Evolutionary conservation across 2,329 filamentous ascomycete species (phyloP), one percentile per base, ranked within the genome.

Genomic region (Stagonosporopsis chrysanthemi): DNA sequence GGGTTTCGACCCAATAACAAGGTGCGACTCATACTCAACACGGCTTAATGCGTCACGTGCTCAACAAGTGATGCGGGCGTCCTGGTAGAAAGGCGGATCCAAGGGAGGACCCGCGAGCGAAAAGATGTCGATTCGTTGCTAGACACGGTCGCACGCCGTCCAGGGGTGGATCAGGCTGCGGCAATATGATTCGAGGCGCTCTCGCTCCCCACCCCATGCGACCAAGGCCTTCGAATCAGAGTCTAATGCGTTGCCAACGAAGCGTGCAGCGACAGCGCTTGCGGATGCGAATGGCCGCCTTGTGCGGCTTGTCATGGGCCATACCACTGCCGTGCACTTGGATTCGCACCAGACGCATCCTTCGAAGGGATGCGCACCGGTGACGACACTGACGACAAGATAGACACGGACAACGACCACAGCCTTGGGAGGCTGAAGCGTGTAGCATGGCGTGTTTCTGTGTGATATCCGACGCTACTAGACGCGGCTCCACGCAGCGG

Each of bases 191-290:
- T 71, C 63, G 71, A 69, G 61, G 58, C 52, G 39, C 52, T 55
- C 54, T 53, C 61, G 59, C 61, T 58, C 45, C 56, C 67, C 63
- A 52, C 70, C 68, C 67, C 66, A 64, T 59, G 52, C 56, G 43
- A 56, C 50, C 49, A 57, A 44, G 54, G 48, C 42, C 54, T 55
- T 67, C 70, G 63, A 73, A 69, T 68, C 66, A 68, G 55, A 53
- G 58, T 56, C 56, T 58, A 66, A 65, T 70, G 71, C 72, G 69
- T 63, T 73, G 73, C 72, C 72, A 75, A 67, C 73, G 57, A 65
- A 74, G 71, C 72, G 67, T 74, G 72, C 72, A 68, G 65, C 60
- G 52, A 57, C 59, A 66, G 68, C 68, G 67, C 66, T 68, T 67
- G 68, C 64, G 38, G 64, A 68, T 65, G 63, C 69, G 67, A 69